Conservation (phyloP, 768 basidiomycete species). For the Mycena sanguinolenta region DNA sequence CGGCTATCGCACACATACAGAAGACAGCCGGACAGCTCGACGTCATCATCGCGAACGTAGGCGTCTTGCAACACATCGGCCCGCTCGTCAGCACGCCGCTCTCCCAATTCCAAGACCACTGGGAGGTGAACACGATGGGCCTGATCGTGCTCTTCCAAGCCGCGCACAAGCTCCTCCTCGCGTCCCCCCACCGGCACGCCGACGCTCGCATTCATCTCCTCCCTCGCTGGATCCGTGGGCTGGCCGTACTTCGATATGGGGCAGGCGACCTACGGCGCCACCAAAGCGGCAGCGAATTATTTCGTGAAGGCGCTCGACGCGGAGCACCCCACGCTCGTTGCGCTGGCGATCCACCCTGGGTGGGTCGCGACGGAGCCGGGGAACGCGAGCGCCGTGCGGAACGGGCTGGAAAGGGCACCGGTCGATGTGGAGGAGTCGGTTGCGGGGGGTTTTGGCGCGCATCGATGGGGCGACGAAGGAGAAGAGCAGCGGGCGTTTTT, state of each 20-base stretch:
- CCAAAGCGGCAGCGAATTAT: constrained; percentile 1
- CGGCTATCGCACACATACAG: constrained; percentile 3
- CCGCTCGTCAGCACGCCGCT: background rate
- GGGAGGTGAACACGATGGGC: constrained; percentile 9
- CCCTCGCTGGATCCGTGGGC: background rate
- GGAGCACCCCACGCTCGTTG: background rate
- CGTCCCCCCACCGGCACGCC: constrained; percentile 6
- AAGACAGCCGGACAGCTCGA: background rate
- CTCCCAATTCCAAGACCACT: background rate
- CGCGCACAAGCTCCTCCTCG: background rate
- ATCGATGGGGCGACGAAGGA: background rate
- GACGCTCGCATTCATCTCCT: background rate
- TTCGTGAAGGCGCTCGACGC: no score
- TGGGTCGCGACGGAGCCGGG: constrained; percentile 13
- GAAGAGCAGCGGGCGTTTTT: background rate
- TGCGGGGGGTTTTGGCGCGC: background rate
- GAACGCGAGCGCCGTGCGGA: background rate
- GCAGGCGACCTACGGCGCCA: background rate
- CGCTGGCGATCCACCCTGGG: constrained; percentile 3
- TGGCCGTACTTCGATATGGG: background rate
- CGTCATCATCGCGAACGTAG: no score
- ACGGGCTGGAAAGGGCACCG: background rate
- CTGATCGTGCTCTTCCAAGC: background rate
- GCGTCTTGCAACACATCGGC: background rate
- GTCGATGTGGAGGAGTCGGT: constrained; percentile 1